A percentile compares a stretch with the other conserved stretches of the same genome.
Evolutionary conservation across 306 rosid genomes (phyloP).

Genomic region (Alnus glutinosa): DNA sequence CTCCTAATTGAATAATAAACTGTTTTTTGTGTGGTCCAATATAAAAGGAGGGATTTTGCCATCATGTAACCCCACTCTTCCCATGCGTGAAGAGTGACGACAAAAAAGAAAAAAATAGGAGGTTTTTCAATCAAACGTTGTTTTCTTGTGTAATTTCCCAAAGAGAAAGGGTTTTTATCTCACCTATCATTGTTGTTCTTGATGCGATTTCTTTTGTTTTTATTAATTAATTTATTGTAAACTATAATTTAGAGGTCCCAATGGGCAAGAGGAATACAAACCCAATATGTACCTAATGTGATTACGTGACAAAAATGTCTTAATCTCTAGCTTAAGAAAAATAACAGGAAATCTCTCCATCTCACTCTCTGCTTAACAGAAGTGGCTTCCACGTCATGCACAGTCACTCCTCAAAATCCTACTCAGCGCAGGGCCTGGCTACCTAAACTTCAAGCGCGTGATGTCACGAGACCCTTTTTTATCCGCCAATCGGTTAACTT

Average conservation of each 20-base stretch:
- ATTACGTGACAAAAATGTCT: background rate
- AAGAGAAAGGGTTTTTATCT: background rate
- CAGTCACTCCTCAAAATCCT: constrained; percentile 19
- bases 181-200: background rate
- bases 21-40: too few species aligned
- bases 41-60: too few species aligned
- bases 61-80: too few species aligned
- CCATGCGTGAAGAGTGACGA: too few species aligned
- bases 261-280: background rate
- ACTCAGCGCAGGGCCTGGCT: constrained; percentile 2
- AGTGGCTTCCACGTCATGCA: constrained; percentile 39
- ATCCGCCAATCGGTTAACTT: constrained; percentile 1
- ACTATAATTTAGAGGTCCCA: background rate
- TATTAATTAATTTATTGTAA: background rate
- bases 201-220: background rate
- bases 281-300: background rate
- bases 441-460: constrained; percentile 5
- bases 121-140: too few species aligned
- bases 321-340: background rate
- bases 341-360: constrained; percentile 25
- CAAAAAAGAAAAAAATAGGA: too few species aligned
- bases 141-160: too few species aligned
- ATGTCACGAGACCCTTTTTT: constrained; percentile 25
- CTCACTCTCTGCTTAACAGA: background rate
- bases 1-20: too few species aligned